Evolutionary conservation across 2,329 filamentous ascomycete genomes (phyloP), one percentile per base, ranked within the genome.

Genomic region (Lecanicillium sp.): DNA sequence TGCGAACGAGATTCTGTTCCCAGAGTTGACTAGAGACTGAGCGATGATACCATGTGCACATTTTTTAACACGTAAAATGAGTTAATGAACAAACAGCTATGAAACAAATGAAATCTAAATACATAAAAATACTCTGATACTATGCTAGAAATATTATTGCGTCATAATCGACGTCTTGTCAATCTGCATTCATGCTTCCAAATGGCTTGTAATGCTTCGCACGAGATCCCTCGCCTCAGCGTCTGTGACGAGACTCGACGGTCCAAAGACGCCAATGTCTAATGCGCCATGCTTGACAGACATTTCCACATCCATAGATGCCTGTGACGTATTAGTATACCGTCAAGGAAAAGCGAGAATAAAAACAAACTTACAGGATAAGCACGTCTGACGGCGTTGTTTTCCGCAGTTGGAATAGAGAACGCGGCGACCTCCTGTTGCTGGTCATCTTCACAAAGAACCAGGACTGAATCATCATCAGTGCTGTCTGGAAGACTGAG

Each of bases 1-100:
- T 28, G 71, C 72, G 17, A 77, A 76, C 49, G 72, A 72, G 39
- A 76, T 77, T 37, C 54, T 76, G 19, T 76, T 76, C 45, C 72
- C 72, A 3, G 71, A 74, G 6, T 43, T 58, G 64, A 13, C 72
- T 52, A 5, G 59, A 14, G 19, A 25, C 20, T 29, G 10, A 17
- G 15, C 11, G 22, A 11, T n/a, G 22, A 17, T 33, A 6, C 10
- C n/a, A 19, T 37, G 25, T 13, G 15, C n/a, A 17, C 14, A 7
- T 9, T 13, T 12, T 14, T 25, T 17, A 13, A n/a, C n/a, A n/a
- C 27, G 15, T 14, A 9, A 12, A 10, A 17, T 13, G n/a, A 25
- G 12, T 17, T 4, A 18, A 36, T 36, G 33, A 11, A 36, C 28
- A 12, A 36, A 29, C 13, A 4, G 18, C 9, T 5, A 29, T 17